Evolutionary conservation across 768 basidiomycete genomes (phyloP), one percentile per base, ranked within the genome.

Genomic region (Tylopilus intermedius): DNA sequence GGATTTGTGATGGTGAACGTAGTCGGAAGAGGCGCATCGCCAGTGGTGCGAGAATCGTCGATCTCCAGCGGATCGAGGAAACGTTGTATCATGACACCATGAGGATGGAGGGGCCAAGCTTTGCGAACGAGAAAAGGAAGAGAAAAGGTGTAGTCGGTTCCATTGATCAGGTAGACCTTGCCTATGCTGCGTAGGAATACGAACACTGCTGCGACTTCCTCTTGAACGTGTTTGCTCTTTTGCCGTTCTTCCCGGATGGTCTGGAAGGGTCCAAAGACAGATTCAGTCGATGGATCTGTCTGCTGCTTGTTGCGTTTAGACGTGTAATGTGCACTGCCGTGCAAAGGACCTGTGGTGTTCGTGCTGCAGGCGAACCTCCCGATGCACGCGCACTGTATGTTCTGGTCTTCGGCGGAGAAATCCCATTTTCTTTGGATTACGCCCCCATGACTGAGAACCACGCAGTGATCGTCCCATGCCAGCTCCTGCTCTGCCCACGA

Each of bases 1-100:
- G 89, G 84, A 59, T 81, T 86, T 8, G 83, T 85, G 56, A 93
- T 73, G 15, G 86, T 81, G 67, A 91, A 92, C 24, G 92, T 79
- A 13, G 88, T 90, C 0, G 90, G 88, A n/a, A 91, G 74, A 0
- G 81, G 74, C 15, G 78, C 73, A 37, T 90, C 84, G 9, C 84
- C 86, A 0, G 81, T 79, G n/a, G 73, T 61, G 45, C 79, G 78
- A 3, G 83, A 83, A 50, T 90, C 88, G 15, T 78, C 74, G 5
- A 84, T 62, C 64, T 93, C 90, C 6, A 73, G 72, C 1, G 79
- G 74, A 58, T 88, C 87, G 45, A 90, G 72, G 5, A 81, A 79
- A 26, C 90, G 76, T 60, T 92, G 87, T 40, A 93, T 79, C 71
- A 92, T 75, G 22, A 92, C 78, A 1, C 90, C 90, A 57, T 88